Evolutionary conservation across 306 rosid genomes (phyloP).

Genomic region (Prunus dulcis): DNA sequence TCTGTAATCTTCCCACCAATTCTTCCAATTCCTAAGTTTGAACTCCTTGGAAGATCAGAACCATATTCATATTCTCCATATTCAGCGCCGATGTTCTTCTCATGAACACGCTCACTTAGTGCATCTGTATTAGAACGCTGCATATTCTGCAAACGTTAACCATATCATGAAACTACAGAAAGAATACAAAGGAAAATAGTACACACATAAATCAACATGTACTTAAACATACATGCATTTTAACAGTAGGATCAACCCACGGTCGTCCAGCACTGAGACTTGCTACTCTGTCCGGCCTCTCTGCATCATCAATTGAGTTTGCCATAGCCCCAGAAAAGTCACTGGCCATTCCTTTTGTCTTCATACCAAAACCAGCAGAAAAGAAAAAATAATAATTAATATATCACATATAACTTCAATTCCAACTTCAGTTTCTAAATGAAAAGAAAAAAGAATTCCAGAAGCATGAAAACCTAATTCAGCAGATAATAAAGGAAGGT

Average conservation of each 20-base stretch:
- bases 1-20: conserved; percentile 45
- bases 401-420: conserved; percentile 24
- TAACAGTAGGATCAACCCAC: conserved; percentile 60
- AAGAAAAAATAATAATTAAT: background rate
- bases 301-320: conserved; percentile 46
- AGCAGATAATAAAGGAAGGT: too few species aligned
- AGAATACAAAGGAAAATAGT: background rate
- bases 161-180: conserved; percentile 22
- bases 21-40: conserved; percentile 39
- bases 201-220: conserved; percentile 5
- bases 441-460: background rate
- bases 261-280: conserved; percentile 50
- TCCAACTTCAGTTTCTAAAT: background rate
- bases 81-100: conserved; percentile 42
- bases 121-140: conserved; percentile 51
- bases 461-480: background rate
- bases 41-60: conserved; percentile 50
- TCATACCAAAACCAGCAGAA: conserved; percentile 13
- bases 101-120: conserved; percentile 45
- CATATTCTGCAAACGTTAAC: conserved; percentile 52
- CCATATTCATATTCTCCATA: conserved; percentile 54
- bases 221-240: conserved; percentile 49
- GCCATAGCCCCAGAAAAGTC: conserved; percentile 45
- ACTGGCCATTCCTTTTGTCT: conserved; percentile 59
- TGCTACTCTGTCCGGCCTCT: conserved; percentile 46